Evolutionary conservation across 257 asterid species (phyloP), one percentile per base, ranked within the genome.

Genomic region (Petunia axillaris): DNA sequence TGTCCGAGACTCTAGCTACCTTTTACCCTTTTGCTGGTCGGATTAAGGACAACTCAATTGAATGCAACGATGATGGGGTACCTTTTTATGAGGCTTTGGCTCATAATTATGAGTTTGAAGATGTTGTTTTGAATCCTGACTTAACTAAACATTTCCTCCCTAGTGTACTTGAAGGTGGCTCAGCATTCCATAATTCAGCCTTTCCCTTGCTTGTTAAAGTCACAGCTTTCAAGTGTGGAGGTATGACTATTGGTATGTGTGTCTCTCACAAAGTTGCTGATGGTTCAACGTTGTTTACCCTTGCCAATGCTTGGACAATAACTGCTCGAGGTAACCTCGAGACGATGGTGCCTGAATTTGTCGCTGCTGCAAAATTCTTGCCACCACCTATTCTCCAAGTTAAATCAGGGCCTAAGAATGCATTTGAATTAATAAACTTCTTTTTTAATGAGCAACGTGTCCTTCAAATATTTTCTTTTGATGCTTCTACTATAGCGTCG

Each of bases 1-100:
- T 60, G 14, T 7, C 39, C 3, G 2, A 25, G 25, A 25, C 3
- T 60, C 65, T 25, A 6, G 13, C 40, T 60, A 11, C 5, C 1
- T 60, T 60, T 25, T 60, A 60, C 14, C 65, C 14, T 60, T 60
- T 60, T 60, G 65, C 65, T 16, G 65, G 65, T 7, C 65, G 65
- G 25, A 60, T 60, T 8, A 60, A 16, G 65, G 39, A 1, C 6
- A 8, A 16, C 5, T 60, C 40, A 2, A 2, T 60, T 16, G 65
- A 60, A 25, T 60, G 65, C 65, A 60, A 60, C 5, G 65, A 60
- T 2, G 65, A 60, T 2, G 65, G 13, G 11, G 65, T 25, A 0
- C 65, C 65, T 1, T 60, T 60, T 4, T 60, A 60, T 1, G 65
- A 7, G 65, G 65, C 40, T 16, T 60, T 60, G 1, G 39, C 65